A percentile compares a stretch with the other conserved stretches of the same genome.
phyloP scores from a whole-genome alignment of 164 flowering plant genomes.

The Sextonia rubra region DNA sequence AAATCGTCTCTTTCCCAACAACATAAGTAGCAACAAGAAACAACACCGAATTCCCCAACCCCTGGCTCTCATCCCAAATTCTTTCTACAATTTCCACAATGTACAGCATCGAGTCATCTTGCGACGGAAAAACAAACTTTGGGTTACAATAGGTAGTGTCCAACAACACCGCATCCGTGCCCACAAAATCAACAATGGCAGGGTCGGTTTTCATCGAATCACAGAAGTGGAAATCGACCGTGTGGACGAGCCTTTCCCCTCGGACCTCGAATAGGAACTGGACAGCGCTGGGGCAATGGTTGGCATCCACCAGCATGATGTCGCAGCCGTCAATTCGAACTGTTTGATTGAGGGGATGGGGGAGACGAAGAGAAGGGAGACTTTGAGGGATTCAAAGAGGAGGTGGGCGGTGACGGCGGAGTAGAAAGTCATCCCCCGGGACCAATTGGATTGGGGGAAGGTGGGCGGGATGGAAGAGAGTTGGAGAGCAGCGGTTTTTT shows the following conservation, averaged over 20 bases:
- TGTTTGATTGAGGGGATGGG: slow-evolving; percentile 27
- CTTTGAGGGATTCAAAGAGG: slow-evolving; percentile 36
- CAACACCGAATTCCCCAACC: slow-evolving; percentile 40
- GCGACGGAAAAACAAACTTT: slow-evolving; percentile 65
- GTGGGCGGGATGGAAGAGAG: no score
- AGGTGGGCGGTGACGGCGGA: slow-evolving; percentile 61
- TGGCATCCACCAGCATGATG: slow-evolving; percentile 67
- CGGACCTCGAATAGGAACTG: slow-evolving; percentile 57
- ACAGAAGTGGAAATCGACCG: slow-evolving; percentile 72
- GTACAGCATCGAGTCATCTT: slow-evolving; percentile 72
- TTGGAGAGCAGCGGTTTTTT: no score
- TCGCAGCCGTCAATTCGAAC: slow-evolving; percentile 60
- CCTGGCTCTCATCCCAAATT: slow-evolving; percentile 28
- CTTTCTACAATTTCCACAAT: slow-evolving; percentile 43
- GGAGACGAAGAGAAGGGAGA: slow-evolving; percentile 36
- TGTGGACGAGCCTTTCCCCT: slow-evolving; percentile 67
- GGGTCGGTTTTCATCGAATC: slow-evolving; percentile 44
- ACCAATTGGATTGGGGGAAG: no score
- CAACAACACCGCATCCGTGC: slow-evolving; percentile 66
- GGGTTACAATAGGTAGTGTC: slow-evolving; percentile 91
- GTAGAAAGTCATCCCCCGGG: slow-evolving; percentile 63
- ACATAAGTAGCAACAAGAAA: slow-evolving; percentile 90
- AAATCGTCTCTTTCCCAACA: slow-evolving; percentile 84
- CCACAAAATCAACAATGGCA: slow-evolving; percentile 39
- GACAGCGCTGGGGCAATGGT: slow-evolving; percentile 94